Percentiles rank a stretch among this genome's conserved stretches.
Conservation (phyloP, 2,329 filamentous ascomycete genomes). For the Fusarium sp. region DNA sequence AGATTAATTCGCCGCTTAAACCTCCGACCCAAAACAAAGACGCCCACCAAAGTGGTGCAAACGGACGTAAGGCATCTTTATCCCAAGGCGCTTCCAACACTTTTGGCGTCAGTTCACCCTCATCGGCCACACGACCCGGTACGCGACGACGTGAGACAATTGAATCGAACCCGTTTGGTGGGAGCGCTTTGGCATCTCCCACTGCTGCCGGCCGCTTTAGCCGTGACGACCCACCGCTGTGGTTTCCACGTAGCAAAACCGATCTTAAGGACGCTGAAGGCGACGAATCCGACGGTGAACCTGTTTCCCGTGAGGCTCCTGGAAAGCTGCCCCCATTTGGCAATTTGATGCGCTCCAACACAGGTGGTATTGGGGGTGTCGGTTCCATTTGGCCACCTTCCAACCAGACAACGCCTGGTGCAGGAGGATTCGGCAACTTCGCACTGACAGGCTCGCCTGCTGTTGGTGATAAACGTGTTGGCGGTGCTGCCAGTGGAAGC, state of each 20-base stretch:
- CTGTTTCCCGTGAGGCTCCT: slow-evolving; percentile 48
- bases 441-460: slow-evolving; percentile 69
- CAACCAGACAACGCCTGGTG: slow-evolving; percentile 71
- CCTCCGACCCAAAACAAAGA: slow-evolving; percentile 81
- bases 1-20: slow-evolving; percentile 95
- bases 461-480: slow-evolving; percentile 79
- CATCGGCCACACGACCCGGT: slow-evolving; percentile 75
- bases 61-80: slow-evolving; percentile 84
- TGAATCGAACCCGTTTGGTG: slow-evolving; percentile 73
- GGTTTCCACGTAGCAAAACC: slow-evolving; percentile 65
- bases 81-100: slow-evolving; percentile 74
- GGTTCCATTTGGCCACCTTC: slow-evolving; percentile 59
- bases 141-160: slow-evolving; percentile 85
- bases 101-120: slow-evolving; percentile 80
- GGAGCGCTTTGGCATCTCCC: slow-evolving; percentile 69
- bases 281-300: slow-evolving; percentile 60
- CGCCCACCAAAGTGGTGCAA: slow-evolving; percentile 67
- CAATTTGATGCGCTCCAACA: slow-evolving; percentile 66
- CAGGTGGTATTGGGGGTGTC: slow-evolving; percentile 60
- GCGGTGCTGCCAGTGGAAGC: slow-evolving; percentile 78
- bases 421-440: slow-evolving; percentile 91
- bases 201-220: slow-evolving; percentile 68
- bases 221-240: slow-evolving; percentile 71
- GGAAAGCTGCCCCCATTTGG: slow-evolving; percentile 55
- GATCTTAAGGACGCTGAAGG: slow-evolving; percentile 68